A percentile compares a stretch with the other conserved stretches of the same genome.
Evolutionary conservation across 148 eudicot genomes (phyloP).

Genomic region (Rhododendron ferrugineum): DNA sequence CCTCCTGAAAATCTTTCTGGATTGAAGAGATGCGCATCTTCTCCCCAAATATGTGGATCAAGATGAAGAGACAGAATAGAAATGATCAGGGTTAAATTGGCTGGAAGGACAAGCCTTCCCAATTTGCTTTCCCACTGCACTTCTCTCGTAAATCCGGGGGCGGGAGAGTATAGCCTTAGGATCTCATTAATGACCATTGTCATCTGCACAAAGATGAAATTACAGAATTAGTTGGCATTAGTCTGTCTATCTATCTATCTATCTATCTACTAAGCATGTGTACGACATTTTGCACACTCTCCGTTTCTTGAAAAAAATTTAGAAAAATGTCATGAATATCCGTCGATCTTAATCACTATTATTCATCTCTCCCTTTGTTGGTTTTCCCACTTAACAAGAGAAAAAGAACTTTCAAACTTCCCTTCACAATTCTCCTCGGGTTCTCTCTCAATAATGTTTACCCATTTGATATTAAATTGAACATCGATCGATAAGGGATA

Average conservation of each 20-base stretch:
- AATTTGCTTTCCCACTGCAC: background rate
- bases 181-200: background rate
- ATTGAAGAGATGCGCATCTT: too few relatives aligned
- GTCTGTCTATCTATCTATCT: too few relatives aligned
- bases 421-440: background rate
- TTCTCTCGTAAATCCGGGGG: background rate
- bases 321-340: background rate
- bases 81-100: background rate
- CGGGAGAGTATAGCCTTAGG: slow-evolving; percentile 16
- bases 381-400: background rate
- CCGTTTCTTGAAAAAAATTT: too few relatives aligned
- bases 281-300: too few relatives aligned
- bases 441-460: background rate
- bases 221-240: background rate
- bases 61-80: too few relatives aligned
- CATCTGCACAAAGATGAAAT: too few relatives aligned
- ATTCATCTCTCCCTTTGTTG: background rate
- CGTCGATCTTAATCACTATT: background rate
- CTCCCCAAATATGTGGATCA: too few relatives aligned
- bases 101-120: slow-evolving; percentile 9
- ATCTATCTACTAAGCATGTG: background rate
- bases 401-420: background rate
- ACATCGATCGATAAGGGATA: too few relatives aligned
- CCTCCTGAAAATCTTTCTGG: too few relatives aligned
- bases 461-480: too few relatives aligned